phyloP scores from a whole-genome alignment of 2,329 filamentous ascomycete species.

The Ophiostoma ulmi region DNA sequence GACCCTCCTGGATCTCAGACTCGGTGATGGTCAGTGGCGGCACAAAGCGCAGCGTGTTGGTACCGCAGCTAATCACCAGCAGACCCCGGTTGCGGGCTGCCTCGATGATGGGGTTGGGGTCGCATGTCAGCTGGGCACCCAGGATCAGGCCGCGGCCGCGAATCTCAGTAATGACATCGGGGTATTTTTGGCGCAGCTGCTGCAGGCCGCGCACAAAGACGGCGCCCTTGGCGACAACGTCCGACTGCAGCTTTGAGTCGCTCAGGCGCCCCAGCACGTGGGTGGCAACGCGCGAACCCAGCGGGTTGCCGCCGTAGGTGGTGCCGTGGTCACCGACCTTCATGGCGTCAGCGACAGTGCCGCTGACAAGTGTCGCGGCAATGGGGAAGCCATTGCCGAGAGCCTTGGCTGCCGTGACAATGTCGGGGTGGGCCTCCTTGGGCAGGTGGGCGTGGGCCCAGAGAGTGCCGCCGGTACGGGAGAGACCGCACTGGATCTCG shows the following conservation, averaged over 20 bases:
- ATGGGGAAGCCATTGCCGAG: slow-evolving; percentile 96
- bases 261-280: slow-evolving; percentile 76
- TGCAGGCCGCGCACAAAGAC: slow-evolving; percentile 47
- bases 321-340: slow-evolving; percentile 77
- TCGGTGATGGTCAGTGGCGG: slow-evolving; percentile 77
- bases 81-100: slow-evolving; percentile 83
- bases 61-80: slow-evolving; percentile 86
- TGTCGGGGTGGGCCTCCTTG: slow-evolving; percentile 79
- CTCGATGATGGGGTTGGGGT: slow-evolving; percentile 69
- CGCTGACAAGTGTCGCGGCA: slow-evolving; percentile 65
- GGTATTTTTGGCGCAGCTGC: slow-evolving; percentile 47
- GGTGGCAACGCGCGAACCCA: slow-evolving; percentile 78
- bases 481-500: slow-evolving; percentile 93
- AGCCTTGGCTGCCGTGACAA: slow-evolving; percentile 91
- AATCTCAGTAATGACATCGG: slow-evolving; percentile 69
- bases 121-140: slow-evolving; percentile 73
- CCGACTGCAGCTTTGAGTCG: slow-evolving; percentile 62
- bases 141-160: slow-evolving; percentile 81
- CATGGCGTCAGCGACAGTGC: slow-evolving; percentile 61
- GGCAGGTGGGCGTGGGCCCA: slow-evolving; percentile 82
- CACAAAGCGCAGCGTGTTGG: slow-evolving; percentile 87
- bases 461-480: slow-evolving; percentile 70
- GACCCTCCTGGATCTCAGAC: slow-evolving; percentile 71
- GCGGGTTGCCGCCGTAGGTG: slow-evolving; percentile 87
- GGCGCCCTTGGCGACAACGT: slow-evolving; percentile 61